Evolutionary conservation across 225 moss, liverwort and hornwort genomes (phyloP).

Genomic region (Bryum argenteum): DNA sequence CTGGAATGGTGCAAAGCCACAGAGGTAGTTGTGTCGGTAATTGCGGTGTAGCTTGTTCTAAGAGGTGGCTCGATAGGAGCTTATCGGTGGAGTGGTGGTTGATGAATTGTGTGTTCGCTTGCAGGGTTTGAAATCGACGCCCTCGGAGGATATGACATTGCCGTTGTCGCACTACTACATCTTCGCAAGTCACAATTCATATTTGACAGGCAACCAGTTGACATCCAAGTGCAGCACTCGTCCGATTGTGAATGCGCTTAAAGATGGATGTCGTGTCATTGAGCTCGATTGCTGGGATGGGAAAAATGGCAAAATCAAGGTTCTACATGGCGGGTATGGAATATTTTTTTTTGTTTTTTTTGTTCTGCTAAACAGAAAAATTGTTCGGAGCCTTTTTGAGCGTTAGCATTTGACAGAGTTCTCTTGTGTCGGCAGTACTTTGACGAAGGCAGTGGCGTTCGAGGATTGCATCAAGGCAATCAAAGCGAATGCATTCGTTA

Average conservation of each 20-base stretch:
- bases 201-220: constrained; percentile 93
- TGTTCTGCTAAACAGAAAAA: too few relatives aligned
- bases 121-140: constrained; percentile 39
- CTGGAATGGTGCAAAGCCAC: neutral
- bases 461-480: constrained; percentile 79
- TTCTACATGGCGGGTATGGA: constrained; percentile 84
- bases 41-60: neutral
- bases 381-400: neutral
- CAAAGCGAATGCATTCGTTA: constrained; percentile 71
- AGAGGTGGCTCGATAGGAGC: neutral
- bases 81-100: neutral
- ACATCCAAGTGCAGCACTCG: constrained; percentile 73
- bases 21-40: neutral
- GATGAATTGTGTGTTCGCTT: constrained; percentile 11
- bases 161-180: constrained; percentile 85
- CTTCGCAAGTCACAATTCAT: constrained; percentile 87
- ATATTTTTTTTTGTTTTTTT: neutral
- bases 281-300: constrained; percentile 90
- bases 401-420: neutral
- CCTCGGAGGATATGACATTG: constrained; percentile 75
- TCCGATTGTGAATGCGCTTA: constrained; percentile 69
- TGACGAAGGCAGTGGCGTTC: constrained; percentile 82
- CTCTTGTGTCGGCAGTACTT: constrained; percentile 57
- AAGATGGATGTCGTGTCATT: constrained; percentile 76
- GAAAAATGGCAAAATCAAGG: constrained; percentile 71